These are phyloP conservation scores for Pyrus communis DNA, from an alignment of 306 rosid species.

Conservation along the genomic window DNA sequence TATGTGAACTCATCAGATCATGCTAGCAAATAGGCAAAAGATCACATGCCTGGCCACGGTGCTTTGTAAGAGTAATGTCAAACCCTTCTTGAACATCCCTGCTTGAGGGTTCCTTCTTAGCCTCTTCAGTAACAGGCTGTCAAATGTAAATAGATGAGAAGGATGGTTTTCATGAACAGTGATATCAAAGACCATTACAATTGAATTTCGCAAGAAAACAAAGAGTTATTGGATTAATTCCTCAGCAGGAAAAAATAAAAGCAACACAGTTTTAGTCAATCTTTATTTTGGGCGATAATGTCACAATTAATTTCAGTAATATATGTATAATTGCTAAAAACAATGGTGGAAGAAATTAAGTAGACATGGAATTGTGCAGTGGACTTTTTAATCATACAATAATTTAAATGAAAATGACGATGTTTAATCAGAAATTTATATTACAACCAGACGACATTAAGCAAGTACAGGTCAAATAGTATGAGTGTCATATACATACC, in stretches of 20 bases:
- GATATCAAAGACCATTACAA: background rate
- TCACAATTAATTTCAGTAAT: background rate
- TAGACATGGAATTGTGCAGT: background rate
- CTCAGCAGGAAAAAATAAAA: background rate
- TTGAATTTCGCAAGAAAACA: background rate
- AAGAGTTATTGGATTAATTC: background rate
- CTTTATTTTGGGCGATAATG: background rate
- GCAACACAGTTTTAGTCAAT: background rate
- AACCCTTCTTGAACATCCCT: constrained; percentile 81
- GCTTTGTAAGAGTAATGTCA: constrained; percentile 83
- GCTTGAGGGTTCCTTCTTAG: constrained; percentile 68
- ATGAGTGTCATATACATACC: background rate
- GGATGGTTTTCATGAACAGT: background rate
- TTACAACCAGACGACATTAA: constrained; percentile 13
- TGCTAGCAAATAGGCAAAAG: constrained; percentile 1
- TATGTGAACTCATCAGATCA: background rate
- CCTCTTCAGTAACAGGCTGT: constrained; percentile 87
- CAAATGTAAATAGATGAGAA: constrained; percentile 23
- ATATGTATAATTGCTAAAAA: background rate
- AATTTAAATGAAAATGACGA: background rate
- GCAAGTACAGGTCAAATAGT: background rate
- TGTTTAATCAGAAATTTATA: background rate
- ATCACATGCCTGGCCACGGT: constrained; percentile 66
- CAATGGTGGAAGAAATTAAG: background rate
- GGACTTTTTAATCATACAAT: background rate